phyloP scores from a whole-genome alignment of 805 yeast genomes.

The Ogataea saltuana region DNA sequence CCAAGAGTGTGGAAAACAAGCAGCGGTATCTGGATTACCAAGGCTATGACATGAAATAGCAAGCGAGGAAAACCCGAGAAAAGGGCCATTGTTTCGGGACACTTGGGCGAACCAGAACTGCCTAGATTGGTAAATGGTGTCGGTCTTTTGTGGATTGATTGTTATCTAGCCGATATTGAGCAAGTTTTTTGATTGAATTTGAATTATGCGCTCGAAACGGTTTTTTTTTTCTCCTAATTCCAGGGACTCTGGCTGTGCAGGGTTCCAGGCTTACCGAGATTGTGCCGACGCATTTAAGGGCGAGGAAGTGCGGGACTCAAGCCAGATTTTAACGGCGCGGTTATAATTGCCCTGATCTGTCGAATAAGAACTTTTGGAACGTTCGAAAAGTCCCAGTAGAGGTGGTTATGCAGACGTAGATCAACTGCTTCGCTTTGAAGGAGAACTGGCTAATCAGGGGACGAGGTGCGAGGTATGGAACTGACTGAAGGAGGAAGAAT shows the following conservation, averaged over 20 bases:
- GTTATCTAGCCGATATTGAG: too few species aligned
- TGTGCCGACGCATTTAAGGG: neutral
- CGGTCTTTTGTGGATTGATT: neutral
- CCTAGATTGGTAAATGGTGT: neutral
- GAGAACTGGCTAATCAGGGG: neutral
- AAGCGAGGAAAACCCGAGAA: neutral
- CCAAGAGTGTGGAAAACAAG: slow-evolving; percentile 25
- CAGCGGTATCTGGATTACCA: slow-evolving; percentile 26
- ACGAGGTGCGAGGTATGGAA: neutral
- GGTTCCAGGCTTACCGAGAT: neutral
- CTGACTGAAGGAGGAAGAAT: too few species aligned
- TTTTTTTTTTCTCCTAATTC: neutral
- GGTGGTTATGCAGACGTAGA: too few species aligned
- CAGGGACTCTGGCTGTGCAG: neutral
- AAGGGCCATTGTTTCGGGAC: neutral
- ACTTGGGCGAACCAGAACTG: neutral
- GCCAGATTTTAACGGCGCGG: too few species aligned
- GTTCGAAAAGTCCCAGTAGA: neutral
- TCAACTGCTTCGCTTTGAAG: too few species aligned
- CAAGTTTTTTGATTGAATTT: neutral
- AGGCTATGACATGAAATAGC: slow-evolving; percentile 14
- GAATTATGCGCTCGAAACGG: neutral
- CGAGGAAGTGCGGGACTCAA: neutral
- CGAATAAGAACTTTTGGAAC: too few species aligned
- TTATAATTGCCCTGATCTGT: neutral